These are phyloP conservation scores for Zoysia japonica DNA, from an alignment of 176 grass and related monocot species.

Conservation along the genomic window DNA sequence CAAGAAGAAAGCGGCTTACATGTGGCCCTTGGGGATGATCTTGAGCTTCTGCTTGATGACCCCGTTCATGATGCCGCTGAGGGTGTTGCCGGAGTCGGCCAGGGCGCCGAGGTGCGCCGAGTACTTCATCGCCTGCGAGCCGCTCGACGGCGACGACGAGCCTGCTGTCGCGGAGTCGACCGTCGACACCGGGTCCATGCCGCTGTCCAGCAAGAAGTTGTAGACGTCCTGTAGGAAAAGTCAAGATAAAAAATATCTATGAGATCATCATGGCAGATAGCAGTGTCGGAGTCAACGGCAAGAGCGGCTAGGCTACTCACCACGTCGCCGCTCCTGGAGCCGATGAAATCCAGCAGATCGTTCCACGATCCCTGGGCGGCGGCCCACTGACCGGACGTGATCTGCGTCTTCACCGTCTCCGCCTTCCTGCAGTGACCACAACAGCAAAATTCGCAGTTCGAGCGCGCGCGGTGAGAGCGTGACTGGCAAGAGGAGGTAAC, in stretches of 20 bases:
- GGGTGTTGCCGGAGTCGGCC: conserved; percentile 14
- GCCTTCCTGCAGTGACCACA: conserved; percentile 44
- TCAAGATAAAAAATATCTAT: background rate
- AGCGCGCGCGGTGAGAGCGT: background rate
- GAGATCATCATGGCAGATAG: background rate
- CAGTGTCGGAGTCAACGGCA: background rate
- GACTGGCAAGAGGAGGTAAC: background rate
- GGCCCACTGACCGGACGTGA: conserved; percentile 42
- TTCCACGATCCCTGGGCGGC: conserved; percentile 29
- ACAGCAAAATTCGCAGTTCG: background rate
- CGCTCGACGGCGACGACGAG: background rate
- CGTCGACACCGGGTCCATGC: conserved; percentile 50
- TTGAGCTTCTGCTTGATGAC: conserved; percentile 72
- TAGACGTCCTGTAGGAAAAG: conserved; percentile 59
- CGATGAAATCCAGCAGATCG: conserved; percentile 47
- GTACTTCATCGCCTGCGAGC: conserved; percentile 38
- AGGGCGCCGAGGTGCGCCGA: conserved; percentile 53
- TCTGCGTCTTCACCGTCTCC: conserved; percentile 47
- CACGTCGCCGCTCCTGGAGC: conserved; percentile 51
- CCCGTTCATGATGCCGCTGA: conserved; percentile 74
- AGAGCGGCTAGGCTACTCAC: conserved; percentile 28
- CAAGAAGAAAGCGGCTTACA: background rate
- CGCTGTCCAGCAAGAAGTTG: conserved; percentile 75
- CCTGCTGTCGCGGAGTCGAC: background rate
- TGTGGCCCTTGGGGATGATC: conserved; percentile 64